Conservation (phyloP, 176 grass and related monocot species). For the Aegilops tauschii region DNA sequence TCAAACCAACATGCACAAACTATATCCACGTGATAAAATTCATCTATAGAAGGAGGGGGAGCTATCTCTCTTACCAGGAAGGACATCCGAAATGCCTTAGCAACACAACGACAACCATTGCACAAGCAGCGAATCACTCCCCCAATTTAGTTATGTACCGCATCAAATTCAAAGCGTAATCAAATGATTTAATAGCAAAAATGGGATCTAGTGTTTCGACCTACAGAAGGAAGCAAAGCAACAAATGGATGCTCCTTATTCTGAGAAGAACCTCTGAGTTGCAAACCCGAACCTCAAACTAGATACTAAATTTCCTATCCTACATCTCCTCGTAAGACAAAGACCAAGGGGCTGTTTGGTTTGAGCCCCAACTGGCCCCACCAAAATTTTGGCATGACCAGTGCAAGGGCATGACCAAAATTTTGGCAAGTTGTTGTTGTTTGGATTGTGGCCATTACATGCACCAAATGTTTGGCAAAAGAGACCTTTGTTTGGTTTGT, state of each 20-base stretch:
- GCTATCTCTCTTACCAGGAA: conserved; percentile 55
- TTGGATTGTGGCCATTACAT: too few relatives aligned
- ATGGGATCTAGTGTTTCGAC: not conserved
- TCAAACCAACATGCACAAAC: not conserved
- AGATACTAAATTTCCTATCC: not conserved
- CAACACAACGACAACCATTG: conserved; percentile 70
- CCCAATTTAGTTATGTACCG: not conserved
- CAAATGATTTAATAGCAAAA: not conserved
- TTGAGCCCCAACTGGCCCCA: too few relatives aligned
- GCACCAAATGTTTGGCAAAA: too few relatives aligned
- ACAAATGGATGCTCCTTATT: not conserved
- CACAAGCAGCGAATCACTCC: not conserved
- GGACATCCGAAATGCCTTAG: conserved; percentile 83
- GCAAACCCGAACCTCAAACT: not conserved
- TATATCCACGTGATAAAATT: not conserved
- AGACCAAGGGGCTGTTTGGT: not conserved
- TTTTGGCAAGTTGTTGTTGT: too few relatives aligned
- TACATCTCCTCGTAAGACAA: not conserved
- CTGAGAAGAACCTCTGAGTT: not conserved
- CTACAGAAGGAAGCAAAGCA: not conserved
- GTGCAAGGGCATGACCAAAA: too few relatives aligned
- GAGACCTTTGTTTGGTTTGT: too few relatives aligned
- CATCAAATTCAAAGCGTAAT: not conserved
- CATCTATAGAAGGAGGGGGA: not conserved
- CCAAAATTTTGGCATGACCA: too few relatives aligned